A percentile compares a stretch with the other conserved stretches of the same genome.
Evolutionary conservation across 495 filamentous ascomycete species (phyloP).

Genomic region (Daldinia concentrica): DNA sequence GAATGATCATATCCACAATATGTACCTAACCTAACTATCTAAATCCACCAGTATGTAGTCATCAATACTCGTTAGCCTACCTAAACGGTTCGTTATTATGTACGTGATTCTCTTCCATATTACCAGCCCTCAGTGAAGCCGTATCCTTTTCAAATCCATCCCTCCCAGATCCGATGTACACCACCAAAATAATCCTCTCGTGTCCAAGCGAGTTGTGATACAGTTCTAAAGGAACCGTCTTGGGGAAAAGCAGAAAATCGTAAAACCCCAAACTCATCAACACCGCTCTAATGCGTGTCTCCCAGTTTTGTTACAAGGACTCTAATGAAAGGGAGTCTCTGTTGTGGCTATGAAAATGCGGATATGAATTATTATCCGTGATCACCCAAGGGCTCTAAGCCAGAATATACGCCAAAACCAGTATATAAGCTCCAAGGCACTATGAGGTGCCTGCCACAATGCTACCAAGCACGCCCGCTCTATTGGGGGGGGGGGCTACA

Average conservation of each 20-base stretch:
- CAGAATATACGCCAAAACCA: slow-evolving; percentile 18
- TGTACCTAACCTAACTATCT: neutral
- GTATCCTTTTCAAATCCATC: slow-evolving; percentile 1
- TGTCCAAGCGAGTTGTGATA: slow-evolving; percentile 15
- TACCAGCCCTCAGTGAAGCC: neutral
- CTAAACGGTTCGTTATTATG: neutral
- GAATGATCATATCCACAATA: neutral
- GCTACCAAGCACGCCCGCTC: slow-evolving; percentile 7
- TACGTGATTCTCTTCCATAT: neutral
- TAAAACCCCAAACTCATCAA: slow-evolving; percentile 20
- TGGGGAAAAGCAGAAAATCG: slow-evolving; percentile 4
- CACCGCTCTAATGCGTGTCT: slow-evolving; percentile 37
- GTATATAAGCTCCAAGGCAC: slow-evolving; percentile 4
- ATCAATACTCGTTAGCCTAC: neutral
- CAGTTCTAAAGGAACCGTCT: slow-evolving; percentile 10
- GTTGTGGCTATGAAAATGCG: slow-evolving; percentile 34
- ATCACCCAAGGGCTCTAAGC: slow-evolving; percentile 8
- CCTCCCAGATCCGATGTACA: slow-evolving; percentile 1
- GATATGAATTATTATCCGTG: slow-evolving; percentile 26
- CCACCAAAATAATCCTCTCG: slow-evolving; percentile 4
- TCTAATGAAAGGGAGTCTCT: slow-evolving; percentile 27
- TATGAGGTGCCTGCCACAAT: slow-evolving; percentile 12
- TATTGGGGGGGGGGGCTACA: slow-evolving; percentile 9
- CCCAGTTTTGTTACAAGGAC: slow-evolving; percentile 21
- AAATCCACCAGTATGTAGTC: neutral